A percentile compares a stretch with the other conserved stretches of the same genome.
These are phyloP conservation scores for Salix koriyanagi DNA, from an alignment of 345 rosid species.

Conservation along the genomic window DNA sequence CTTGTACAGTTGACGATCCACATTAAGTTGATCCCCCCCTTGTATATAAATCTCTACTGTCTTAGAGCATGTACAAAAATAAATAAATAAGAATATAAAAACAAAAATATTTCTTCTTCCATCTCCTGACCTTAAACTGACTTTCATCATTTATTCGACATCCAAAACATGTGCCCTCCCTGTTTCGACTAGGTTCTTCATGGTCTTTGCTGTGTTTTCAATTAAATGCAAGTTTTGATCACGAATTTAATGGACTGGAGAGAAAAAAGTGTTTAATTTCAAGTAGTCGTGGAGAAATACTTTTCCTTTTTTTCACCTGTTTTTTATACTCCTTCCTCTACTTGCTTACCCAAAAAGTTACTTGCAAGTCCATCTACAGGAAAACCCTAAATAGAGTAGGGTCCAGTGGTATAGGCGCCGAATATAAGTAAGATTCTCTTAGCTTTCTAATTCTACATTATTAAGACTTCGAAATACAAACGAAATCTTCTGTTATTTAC, in stretches of 20 bases:
- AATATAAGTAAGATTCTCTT: neutral
- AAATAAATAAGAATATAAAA: neutral
- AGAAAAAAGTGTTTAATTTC: no score
- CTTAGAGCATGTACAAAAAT: constrained; percentile 1
- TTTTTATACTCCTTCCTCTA: no score
- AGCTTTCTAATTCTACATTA: neutral
- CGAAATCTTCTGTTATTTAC: neutral
- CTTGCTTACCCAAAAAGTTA: no score
- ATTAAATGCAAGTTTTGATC: no score
- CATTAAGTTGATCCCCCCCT: neutral
- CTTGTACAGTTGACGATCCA: constrained; percentile 40
- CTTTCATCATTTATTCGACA: neutral
- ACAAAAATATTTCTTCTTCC: neutral
- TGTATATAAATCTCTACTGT: neutral
- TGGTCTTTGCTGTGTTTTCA: no score
- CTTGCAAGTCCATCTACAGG: neutral
- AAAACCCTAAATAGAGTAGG: neutral
- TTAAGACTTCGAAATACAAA: neutral
- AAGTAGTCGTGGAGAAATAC: no score
- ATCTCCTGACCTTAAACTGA: neutral
- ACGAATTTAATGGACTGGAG: no score
- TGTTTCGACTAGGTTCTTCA: neutral
- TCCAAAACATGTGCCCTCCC: neutral
- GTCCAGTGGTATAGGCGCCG: neutral
- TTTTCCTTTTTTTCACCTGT: no score